Conservation (phyloP, 192 early-diverging fungal species). For the Powellomyces hirtus region DNA sequence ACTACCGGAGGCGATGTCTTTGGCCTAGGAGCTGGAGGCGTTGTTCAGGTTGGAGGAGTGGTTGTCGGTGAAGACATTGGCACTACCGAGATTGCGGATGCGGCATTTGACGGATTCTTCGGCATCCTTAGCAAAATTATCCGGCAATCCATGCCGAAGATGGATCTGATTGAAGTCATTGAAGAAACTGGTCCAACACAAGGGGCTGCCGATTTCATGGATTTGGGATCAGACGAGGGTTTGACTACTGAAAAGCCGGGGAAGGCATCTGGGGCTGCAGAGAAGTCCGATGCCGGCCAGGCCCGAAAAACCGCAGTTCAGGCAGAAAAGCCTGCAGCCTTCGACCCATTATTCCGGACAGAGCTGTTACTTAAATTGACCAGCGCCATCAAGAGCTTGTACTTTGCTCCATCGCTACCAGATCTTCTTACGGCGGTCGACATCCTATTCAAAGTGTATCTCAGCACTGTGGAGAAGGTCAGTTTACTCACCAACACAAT, state of each 20-base stretch:
- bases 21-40: constrained; percentile 20
- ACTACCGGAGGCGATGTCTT: constrained; percentile 3
- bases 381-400: constrained; percentile 26
- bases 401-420: constrained; percentile 47
- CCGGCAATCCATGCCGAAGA: constrained; percentile 13
- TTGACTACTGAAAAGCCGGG: neutral
- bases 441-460: constrained; percentile 47
- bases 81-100: constrained; percentile 40
- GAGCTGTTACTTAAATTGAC: constrained; percentile 43
- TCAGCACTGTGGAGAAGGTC: constrained; percentile 44
- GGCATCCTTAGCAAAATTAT: constrained; percentile 40
- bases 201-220: neutral
- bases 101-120: constrained; percentile 54
- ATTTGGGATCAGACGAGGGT: constrained; percentile 10
- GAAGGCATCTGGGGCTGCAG: neutral
- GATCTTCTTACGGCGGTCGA: constrained; percentile 50
- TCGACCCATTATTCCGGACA: constrained; percentile 46
- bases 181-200: constrained; percentile 30
- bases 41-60: constrained; percentile 52
- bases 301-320: neutral
- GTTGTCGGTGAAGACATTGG: constrained; percentile 50
- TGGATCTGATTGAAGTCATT: constrained; percentile 35
- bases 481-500: constrained; percentile 47
- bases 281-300: neutral
- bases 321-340: neutral